Evolutionary conservation across 768 basidiomycete species (phyloP).

Genomic region (Macrocybe gigantea): DNA sequence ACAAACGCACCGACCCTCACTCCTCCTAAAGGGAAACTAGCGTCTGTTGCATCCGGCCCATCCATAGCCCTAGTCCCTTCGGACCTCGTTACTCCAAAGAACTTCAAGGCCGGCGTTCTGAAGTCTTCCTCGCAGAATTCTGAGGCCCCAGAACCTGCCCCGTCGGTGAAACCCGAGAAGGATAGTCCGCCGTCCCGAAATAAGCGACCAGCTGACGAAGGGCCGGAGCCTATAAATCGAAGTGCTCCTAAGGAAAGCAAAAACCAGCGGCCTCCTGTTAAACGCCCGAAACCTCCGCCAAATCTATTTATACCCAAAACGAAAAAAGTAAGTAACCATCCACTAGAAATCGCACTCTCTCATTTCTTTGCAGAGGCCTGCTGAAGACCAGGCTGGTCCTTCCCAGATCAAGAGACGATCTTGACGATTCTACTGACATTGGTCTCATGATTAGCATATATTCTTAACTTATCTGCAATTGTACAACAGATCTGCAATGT

Average conservation of each 20-base stretch:
- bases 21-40: too few relatives aligned
- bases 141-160: too few relatives aligned
- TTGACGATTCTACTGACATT: not conserved
- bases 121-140: not conserved
- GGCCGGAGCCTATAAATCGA: not conserved
- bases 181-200: not conserved
- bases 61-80: constrained; percentile 9
- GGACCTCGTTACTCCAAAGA: constrained; percentile 13
- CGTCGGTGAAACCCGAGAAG: not conserved
- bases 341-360: not conserved
- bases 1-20: too few relatives aligned
- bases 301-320: constrained; percentile 57
- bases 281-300: constrained; percentile 33
- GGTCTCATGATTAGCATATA: not conserved
- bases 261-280: constrained; percentile 18
- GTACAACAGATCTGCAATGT: constrained; percentile 1
- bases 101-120: constrained; percentile 8
- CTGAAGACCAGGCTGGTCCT: too few relatives aligned
- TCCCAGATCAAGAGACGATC: not conserved
- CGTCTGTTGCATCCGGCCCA: too few relatives aligned
- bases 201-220: constrained; percentile 5
- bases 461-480: not conserved
- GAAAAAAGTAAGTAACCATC: constrained; percentile 23
- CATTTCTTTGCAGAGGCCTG: constrained; percentile 3
- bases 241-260: not conserved